Conservation (phyloP, 2,329 filamentous ascomycete species). For the Alternaria alternata region DNA sequence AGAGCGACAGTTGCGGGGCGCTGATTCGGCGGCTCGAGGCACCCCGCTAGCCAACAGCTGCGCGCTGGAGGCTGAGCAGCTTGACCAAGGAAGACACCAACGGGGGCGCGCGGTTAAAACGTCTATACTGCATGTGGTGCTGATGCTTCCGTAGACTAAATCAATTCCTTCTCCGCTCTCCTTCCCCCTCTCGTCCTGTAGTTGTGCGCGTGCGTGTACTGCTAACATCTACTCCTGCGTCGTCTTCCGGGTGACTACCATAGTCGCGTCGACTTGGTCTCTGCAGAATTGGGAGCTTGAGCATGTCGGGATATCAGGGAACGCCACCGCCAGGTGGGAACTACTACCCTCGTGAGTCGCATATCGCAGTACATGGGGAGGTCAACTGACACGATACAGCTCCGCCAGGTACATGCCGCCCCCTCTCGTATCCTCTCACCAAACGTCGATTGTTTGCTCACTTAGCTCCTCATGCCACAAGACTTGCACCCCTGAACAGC, state of each 20-base stretch:
- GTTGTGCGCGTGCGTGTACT: conserved; percentile 5
- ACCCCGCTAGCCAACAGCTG: conserved; percentile 44
- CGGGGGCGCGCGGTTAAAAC: conserved; percentile 30
- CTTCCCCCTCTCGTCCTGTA: neutral
- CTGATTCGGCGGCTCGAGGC: conserved; percentile 39
- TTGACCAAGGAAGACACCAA: conserved; percentile 22
- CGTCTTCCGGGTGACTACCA: neutral
- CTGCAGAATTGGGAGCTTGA: conserved; percentile 1
- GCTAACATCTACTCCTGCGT: neutral
- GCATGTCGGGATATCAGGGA: conserved; percentile 43
- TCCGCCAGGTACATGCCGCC: conserved; percentile 37
- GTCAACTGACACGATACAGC: conserved; percentile 34
- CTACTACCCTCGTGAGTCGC: conserved; percentile 47
- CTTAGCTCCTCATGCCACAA: neutral
- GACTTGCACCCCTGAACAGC: neutral
- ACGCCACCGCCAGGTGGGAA: conserved; percentile 47
- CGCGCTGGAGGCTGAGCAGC: conserved; percentile 46
- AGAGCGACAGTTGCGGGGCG: conserved; percentile 20
- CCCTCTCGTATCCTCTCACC: neutral
- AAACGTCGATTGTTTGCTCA: neutral
- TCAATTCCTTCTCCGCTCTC: conserved; percentile 1
- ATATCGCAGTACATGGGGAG: neutral
- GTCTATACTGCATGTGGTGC: conserved; percentile 28
- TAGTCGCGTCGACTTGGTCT: neutral
- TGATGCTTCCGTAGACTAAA: conserved; percentile 27